phyloP scores from a whole-genome alignment of 345 rosid species.

The Citrus medica region DNA sequence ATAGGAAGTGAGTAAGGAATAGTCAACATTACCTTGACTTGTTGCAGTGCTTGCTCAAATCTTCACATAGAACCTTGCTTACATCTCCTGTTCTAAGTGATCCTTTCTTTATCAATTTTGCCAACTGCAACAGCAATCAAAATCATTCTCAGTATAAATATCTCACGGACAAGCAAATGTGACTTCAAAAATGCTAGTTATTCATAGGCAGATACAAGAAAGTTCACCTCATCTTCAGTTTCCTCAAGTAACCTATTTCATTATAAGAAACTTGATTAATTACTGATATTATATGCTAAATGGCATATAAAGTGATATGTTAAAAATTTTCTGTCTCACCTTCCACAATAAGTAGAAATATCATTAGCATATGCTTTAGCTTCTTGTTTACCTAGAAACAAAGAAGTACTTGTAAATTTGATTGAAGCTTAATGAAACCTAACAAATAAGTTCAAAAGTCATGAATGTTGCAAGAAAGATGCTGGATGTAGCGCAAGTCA shows the following conservation, averaged over 20 bases:
- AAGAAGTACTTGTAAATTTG: neutral
- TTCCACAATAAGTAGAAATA: conserved; percentile 88
- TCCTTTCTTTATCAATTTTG: conserved; percentile 71
- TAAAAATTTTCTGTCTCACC: conserved; percentile 41
- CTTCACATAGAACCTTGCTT: conserved; percentile 70
- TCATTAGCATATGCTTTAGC: conserved; percentile 85
- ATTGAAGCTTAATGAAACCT: neutral
- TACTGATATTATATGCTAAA: neutral
- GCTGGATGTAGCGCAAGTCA: conserved; percentile 1
- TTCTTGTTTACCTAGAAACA: conserved; percentile 74
- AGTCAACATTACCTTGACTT: conserved; percentile 45
- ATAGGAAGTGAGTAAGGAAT: neutral
- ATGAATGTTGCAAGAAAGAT: conserved; percentile 12
- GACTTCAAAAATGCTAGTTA: conserved; percentile 6
- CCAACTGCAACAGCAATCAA: conserved; percentile 44
- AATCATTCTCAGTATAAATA: neutral
- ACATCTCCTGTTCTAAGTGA: conserved; percentile 69
- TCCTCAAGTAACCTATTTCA: conserved; percentile 76
- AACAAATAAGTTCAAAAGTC: neutral
- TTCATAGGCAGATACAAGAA: conserved; percentile 4
- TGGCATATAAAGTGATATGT: neutral
- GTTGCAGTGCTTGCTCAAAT: conserved; percentile 72
- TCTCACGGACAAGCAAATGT: neutral
- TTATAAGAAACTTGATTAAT: conserved; percentile 14
- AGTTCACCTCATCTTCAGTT: conserved; percentile 85